phyloP scores from a whole-genome alignment of 2,329 filamentous ascomycete species.

The Arachnomyces sp. region DNA sequence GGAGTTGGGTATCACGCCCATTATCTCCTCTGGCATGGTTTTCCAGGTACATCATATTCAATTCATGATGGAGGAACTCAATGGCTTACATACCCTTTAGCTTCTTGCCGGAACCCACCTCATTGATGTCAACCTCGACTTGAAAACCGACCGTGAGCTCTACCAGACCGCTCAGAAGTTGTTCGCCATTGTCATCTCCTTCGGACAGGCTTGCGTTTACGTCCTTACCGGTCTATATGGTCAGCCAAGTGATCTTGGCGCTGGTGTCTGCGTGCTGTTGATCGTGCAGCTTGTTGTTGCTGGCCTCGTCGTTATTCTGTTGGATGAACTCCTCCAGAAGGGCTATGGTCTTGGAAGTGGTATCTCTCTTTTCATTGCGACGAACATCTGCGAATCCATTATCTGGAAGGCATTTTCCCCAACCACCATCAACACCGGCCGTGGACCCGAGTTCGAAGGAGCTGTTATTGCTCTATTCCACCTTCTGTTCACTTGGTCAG shows the following conservation, averaged over 20 bases:
- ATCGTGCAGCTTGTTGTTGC: conserved; percentile 97
- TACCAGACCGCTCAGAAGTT: conserved; percentile 99
- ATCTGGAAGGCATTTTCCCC: conserved; percentile 99
- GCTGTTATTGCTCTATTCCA: conserved; percentile 97
- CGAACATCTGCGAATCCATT: conserved; percentile 99
- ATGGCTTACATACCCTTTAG: conserved; percentile 26
- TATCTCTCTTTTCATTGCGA: conserved; percentile 99
- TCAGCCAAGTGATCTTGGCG: conserved; percentile 90
- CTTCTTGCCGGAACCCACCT: conserved; percentile 98
- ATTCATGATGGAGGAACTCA: neutral
- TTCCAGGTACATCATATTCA: conserved; percentile 61
- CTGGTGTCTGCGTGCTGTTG: conserved; percentile 95
- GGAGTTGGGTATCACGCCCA: conserved; percentile 95
- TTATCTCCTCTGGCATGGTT: conserved; percentile 99
- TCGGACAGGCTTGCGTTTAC: conserved; percentile 95
- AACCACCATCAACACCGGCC: conserved; percentile 97
- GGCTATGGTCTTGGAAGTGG: conserved; percentile 96
- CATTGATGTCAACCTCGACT: conserved; percentile 99
- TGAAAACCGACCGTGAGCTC: conserved; percentile 98
- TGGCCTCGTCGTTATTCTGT: conserved; percentile 96
- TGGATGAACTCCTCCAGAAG: conserved; percentile 98
- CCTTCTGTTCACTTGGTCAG: conserved; percentile 94
- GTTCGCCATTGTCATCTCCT: conserved; percentile 93
- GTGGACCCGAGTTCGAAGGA: conserved; percentile 97
- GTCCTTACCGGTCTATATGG: conserved; percentile 98